Evolutionary conservation across 2,329 filamentous ascomycete species (phyloP), one percentile per base, ranked within the genome.

Genomic region (Apiospora arundinis): DNA sequence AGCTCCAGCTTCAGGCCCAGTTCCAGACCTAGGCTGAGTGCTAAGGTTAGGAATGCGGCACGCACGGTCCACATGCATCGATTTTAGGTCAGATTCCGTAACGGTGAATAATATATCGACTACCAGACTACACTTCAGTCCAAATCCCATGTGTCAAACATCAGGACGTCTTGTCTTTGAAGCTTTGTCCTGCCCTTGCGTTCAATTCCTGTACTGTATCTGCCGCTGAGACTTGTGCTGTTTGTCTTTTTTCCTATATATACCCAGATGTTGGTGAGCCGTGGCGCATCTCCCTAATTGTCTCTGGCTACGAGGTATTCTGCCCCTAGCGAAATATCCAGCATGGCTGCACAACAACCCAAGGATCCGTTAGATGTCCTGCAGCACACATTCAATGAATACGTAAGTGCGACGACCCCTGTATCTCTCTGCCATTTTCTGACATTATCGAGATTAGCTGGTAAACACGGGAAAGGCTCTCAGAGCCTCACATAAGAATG

Each of bases 401-500:
- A 88, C 74, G 89, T 90, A 78, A 79, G 88, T 80, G 60, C 8
- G 42, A 44, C 25, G 65, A 23, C 23, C 40, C n/a, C n/a, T n/a
- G n/a, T n/a, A n/a, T 45, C 23, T n/a, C 4, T 49, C 28, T 21
- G 16, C 21, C 18, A 4, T 56, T 32, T 16, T 37, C 28, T 16
- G 14, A 21, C 21, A 18, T n/a, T n/a, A n/a, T n/a, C n/a, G n/a
- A n/a, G n/a, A n/a, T n/a, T 72, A 91, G 89, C 85, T 91, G 37
- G 83, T 91, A 18, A 86, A 90, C 77, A 88, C 86, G 1, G 89
- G 88, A 21, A 91, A 88, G 77, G 87, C 88, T 23, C 80, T 91
- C 16, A 87, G 83, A 67, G 81, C 85, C 1, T 85, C 84, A 48
- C 81, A 82, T 42, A 85, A 83, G 74, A 85, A 88, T 73, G 82